Evolutionary conservation across 148 eudicot species (phyloP).

Genomic region (Nepenthes gracilis): DNA sequence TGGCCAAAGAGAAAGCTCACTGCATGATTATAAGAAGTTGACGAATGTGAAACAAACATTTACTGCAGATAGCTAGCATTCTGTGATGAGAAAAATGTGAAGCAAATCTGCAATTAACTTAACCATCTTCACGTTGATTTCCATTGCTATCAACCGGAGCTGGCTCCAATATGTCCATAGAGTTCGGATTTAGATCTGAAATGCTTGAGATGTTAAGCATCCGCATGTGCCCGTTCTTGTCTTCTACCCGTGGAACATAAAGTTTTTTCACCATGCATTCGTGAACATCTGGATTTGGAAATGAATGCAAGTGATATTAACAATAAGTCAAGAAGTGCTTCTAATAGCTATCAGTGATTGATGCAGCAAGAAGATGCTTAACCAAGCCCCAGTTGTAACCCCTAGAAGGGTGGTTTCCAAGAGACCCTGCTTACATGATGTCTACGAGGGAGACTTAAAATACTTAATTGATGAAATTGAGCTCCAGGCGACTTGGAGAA

Average conservation of each 20-base stretch:
- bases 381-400: too few relatives aligned
- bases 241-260: slow-evolving; percentile 95
- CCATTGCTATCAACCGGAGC: slow-evolving; percentile 67
- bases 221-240: slow-evolving; percentile 82
- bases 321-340: background rate
- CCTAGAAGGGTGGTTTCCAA: too few relatives aligned
- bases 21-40: too few relatives aligned
- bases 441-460: too few relatives aligned
- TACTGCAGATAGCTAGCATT: background rate
- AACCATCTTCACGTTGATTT: slow-evolving; percentile 85
- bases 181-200: slow-evolving; percentile 73
- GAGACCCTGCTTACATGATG: too few relatives aligned
- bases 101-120: too few relatives aligned
- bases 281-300: slow-evolving; percentile 16
- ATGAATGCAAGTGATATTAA: background rate
- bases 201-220: slow-evolving; percentile 67
- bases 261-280: slow-evolving; percentile 30
- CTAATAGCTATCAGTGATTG: background rate
- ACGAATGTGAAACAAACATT: too few relatives aligned
- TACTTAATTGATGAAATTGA: too few relatives aligned
- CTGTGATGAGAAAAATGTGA: background rate
- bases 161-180: slow-evolving; percentile 94
- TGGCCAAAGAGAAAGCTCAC: too few relatives aligned
- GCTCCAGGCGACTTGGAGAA: too few relatives aligned
- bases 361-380: too few relatives aligned